Base-by-base conservation (phyloP, 129 eudicot genomes). In the Sambucus nigra region DNA sequence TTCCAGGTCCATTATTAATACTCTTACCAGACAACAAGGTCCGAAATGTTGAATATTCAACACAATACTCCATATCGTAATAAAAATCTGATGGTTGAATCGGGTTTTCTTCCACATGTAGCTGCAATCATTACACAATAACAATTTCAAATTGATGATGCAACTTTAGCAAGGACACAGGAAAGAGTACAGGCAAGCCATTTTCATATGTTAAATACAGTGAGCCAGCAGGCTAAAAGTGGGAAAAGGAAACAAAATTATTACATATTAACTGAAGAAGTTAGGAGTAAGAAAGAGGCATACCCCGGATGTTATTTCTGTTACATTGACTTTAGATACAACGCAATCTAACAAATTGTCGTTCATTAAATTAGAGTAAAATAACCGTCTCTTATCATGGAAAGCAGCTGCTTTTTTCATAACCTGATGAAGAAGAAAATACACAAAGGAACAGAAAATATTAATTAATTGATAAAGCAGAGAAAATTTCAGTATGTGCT, bases 61-160 rank as follows among this genome's bases (percentile, higher is more conserved):
- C 78, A 73, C 86, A 84, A 66, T 89, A 89, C 68, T 89, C 95
- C 98, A 85, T 81, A 61, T 89, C 98, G 67, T 81, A 89, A 61
- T 85, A 84, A 66, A 65, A 89, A 55, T 78, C 81, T 31, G 77
- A 74, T 51, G 88, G 73, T 47, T 49, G 80, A 64, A 65, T 44
- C 41, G 72, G 46, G 24, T 65, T 56, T 45, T 72, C 24, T 44
- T 66, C 61, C 70, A 68, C 48, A 60, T 69, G 75, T 63, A 76
- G 79, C 95, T 89, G 79, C 73, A 74, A 62, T 23, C 60, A 31
- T 45, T 17, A 66, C 47, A 62, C 55, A 35, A 42, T 18, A 42
- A 35, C 32, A 18, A n/a, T 31, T 55, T 54, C 35, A 68, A 47
- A 45, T 22, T 19, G 20, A 26, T 51, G 23, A 72, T 51, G 60